These are phyloP conservation scores for Backusella morwellensis DNA, from an alignment of 192 early-diverging fungal genomes.

Conservation along the genomic window DNA sequence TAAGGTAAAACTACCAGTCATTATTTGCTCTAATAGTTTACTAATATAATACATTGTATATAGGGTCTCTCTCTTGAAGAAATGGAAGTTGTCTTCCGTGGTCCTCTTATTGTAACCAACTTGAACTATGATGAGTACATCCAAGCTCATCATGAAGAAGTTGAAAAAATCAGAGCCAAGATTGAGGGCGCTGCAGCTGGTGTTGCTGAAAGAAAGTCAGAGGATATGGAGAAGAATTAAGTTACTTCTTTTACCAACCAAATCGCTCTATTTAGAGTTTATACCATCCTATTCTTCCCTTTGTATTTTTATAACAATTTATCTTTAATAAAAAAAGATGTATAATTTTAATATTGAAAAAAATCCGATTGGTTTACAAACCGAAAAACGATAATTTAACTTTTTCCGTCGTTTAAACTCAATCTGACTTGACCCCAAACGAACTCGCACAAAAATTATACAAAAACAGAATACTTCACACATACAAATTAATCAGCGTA, in stretches of 20 bases:
- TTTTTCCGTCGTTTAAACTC: background rate
- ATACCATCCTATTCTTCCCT: background rate
- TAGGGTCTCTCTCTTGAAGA: constrained; percentile 28
- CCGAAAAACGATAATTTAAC: background rate
- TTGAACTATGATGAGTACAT: constrained; percentile 17
- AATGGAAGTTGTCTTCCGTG: constrained; percentile 26
- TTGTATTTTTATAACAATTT: constrained; percentile 3
- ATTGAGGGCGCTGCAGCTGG: background rate
- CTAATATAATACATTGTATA: background rate
- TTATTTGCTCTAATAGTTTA: background rate
- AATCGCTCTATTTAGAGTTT: background rate
- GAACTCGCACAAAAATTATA: background rate
- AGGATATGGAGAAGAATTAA: background rate
- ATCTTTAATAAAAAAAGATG: background rate
- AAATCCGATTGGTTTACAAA: background rate
- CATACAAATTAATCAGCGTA: background rate
- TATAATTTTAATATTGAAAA: constrained; percentile 1
- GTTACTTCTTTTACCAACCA: background rate
- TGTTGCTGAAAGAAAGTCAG: background rate
- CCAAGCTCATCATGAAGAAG: constrained; percentile 17
- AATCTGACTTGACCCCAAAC: background rate
- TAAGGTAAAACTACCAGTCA: background rate
- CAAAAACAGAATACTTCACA: background rate
- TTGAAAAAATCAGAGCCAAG: constrained; percentile 16
- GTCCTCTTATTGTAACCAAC: constrained; percentile 22